A percentile compares a stretch with the other conserved stretches of the same genome.
Evolutionary conservation across 1,284 basidiomycete genomes (phyloP).

Genomic region (Fistulinella cinereoalba): DNA sequence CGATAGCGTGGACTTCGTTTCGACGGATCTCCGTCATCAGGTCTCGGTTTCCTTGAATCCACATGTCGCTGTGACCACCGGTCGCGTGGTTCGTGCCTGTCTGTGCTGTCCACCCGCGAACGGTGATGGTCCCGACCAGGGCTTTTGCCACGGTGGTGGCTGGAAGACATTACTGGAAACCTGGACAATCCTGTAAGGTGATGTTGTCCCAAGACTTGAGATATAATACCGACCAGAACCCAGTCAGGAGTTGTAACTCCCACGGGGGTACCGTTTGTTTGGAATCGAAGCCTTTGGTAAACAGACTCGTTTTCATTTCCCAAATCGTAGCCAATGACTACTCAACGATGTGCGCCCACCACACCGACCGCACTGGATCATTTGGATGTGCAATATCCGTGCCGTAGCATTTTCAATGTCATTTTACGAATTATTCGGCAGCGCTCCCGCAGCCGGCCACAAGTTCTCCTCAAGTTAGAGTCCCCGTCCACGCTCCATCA

Average conservation of each 20-base stretch:
- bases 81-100: conserved; percentile 17
- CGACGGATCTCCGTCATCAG: conserved; percentile 6
- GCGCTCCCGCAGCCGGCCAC: conserved; percentile 23
- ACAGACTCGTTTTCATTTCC: conserved; percentile 18
- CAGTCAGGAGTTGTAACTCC: no score
- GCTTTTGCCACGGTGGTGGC: conserved; percentile 21
- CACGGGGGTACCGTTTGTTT: conserved; percentile 22
- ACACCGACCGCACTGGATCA: conserved; percentile 7
- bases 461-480: conserved; percentile 24
- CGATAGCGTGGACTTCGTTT: conserved; percentile 5
- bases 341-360: conserved; percentile 6
- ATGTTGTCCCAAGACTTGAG: no score
- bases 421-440: conserved; percentile 13
- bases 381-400: conserved; percentile 28
- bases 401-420: conserved; percentile 21
- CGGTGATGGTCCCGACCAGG: conserved; percentile 15
- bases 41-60: conserved; percentile 11
- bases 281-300: conserved; percentile 29
- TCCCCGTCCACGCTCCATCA: conserved; percentile 6
- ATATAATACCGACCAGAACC: no score
- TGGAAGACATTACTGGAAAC: conserved; percentile 21
- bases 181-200: not conserved
- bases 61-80: conserved; percentile 16
- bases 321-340: conserved; percentile 9
- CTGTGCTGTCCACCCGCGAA: conserved; percentile 10